Evolutionary conservation across 2,329 filamentous ascomycete species (phyloP), one percentile per base, ranked within the genome.

Genomic region (Epicoccum sorghinum): DNA sequence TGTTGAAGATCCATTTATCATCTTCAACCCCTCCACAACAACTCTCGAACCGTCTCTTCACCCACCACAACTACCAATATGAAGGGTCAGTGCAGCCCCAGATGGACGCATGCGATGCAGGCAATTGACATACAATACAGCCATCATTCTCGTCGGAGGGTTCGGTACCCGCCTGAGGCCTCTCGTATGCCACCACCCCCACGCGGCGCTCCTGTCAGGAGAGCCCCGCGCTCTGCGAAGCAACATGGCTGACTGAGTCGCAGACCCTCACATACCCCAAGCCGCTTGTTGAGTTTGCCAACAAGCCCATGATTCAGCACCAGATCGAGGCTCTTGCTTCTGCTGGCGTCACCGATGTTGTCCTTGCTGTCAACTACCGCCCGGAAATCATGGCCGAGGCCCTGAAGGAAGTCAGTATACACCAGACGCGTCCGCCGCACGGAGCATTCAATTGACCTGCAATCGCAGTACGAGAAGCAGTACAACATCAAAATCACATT

Each of bases 261-360:
- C 59, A 96, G 91, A 99, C 93, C 69, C 87, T 99, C 74, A 97
- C 95, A 46, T 90, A 97, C 65, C 93, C 93, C 59, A 99, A 98
- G 80, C 93, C 95, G 64, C 85, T 99, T 66, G 95, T 99, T 72
- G 93, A 99, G 81, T 99, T 99, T 74, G 92, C 87, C 74, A 99
- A 99, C 85, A 93, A 95, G 81, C 95, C 93, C 75, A 99, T 99
- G 93, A 98, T 99, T 78, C 85, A 96, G 72, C 93, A 98, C 80
- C 93, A 99, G 80, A 91, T 99, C 69, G 92, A 97, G 81, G 92
- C 91, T 64, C 85, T 99, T 66, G 93, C 95, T 66, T 89, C 88
- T 57, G 93, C 92, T 55, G 93, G 93, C 76, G 95, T 98, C 63
- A 98, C 91, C 59, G 93, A 98, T 80, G 96, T 99, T 71, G 93